Evolutionary conservation across 306 rosid genomes (phyloP).

Genomic region (Astragalus glycyphyllos): DNA sequence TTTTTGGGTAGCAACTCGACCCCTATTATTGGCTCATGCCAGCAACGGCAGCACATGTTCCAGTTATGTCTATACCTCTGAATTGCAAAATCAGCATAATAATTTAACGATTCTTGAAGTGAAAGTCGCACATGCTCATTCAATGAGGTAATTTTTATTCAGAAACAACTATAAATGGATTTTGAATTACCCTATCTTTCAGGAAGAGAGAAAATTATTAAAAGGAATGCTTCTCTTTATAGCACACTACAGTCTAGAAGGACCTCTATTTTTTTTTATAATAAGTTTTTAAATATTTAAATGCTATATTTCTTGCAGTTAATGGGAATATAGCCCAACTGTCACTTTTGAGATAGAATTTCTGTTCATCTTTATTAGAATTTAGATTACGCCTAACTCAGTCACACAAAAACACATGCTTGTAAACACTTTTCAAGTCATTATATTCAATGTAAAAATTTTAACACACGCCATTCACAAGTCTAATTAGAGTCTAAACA

Average conservation of each 20-base stretch:
- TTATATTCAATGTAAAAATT: no score
- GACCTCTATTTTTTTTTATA: neutral
- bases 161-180: constrained; percentile 24
- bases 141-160: constrained; percentile 28
- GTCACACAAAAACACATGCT: no score
- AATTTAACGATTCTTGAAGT: constrained; percentile 45
- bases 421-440: no score
- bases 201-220: constrained; percentile 7
- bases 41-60: constrained; percentile 47
- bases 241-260: neutral
- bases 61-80: constrained; percentile 21
- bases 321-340: no score
- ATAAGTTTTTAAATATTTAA: neutral
- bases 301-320: neutral
- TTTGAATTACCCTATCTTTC: constrained; percentile 11
- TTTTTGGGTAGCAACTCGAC: constrained; percentile 6
- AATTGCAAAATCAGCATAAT: constrained; percentile 43
- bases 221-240: constrained; percentile 5
- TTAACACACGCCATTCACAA: no score
- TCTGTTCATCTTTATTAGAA: neutral
- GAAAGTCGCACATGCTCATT: constrained; percentile 47
- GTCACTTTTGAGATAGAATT: no score
- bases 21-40: constrained; percentile 12
- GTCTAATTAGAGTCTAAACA: no score
- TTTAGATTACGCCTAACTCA: no score